Conservation (phyloP, 768 basidiomycete species). For the Podaxis sp. region DNA sequence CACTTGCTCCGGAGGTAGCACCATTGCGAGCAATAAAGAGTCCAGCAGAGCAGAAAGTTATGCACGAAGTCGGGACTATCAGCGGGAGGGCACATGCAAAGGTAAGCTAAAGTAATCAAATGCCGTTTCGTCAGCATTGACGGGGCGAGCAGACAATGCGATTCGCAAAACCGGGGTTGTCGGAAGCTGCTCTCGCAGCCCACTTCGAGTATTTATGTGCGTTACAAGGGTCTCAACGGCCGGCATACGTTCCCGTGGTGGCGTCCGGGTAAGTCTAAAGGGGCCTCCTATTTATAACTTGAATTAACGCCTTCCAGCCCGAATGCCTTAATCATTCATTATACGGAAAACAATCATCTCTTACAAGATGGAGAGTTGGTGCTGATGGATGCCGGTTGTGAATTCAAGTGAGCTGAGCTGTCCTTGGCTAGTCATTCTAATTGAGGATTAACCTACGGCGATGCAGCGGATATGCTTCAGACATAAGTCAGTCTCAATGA, state of each 20-base stretch:
- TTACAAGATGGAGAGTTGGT: constrained; percentile 72
- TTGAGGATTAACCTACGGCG: not conserved
- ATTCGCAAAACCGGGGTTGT: constrained; percentile 48
- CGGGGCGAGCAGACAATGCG: constrained; percentile 70
- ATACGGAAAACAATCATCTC: constrained; percentile 86
- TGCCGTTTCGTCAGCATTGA: not conserved
- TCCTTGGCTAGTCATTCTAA: constrained; percentile 3
- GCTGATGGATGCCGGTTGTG: constrained; percentile 90
- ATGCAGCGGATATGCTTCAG: constrained; percentile 85
- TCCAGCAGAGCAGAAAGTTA: constrained; percentile 68
- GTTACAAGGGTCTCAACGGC: constrained; percentile 75
- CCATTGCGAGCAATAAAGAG: constrained; percentile 80
- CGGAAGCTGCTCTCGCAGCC: constrained; percentile 51
- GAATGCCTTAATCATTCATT: constrained; percentile 91
- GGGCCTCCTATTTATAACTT: not conserved
- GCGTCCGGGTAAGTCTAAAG: constrained; percentile 74
- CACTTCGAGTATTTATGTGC: constrained; percentile 91
- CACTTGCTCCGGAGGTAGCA: constrained; percentile 70
- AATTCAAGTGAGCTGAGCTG: constrained; percentile 63
- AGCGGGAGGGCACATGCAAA: constrained; percentile 83
- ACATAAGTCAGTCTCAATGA: constrained; percentile 68
- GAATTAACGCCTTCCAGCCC: constrained; percentile 42
- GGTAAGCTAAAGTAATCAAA: constrained; percentile 38
- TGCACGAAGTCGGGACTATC: constrained; percentile 87
- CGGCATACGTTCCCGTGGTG: constrained; percentile 98